These are phyloP conservation scores for Pichia cactophila DNA, from an alignment of 1,139 yeast species.

Conservation along the genomic window DNA sequence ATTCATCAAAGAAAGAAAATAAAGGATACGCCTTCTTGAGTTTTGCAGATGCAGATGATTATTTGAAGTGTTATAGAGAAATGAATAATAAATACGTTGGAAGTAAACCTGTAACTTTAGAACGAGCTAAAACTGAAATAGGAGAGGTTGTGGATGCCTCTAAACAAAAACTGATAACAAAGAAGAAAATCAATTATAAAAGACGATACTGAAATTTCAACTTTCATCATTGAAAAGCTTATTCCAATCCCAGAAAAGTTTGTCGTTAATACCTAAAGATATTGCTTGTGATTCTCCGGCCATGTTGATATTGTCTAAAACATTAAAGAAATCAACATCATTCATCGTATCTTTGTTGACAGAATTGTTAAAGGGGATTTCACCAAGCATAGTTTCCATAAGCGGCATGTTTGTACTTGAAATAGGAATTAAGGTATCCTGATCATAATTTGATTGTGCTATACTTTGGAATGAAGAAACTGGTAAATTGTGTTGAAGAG, in stretches of 20 bases:
- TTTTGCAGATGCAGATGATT: conserved; percentile 54
- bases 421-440: background rate
- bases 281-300: conserved; percentile 3
- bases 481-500: background rate
- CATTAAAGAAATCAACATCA: conserved; percentile 9
- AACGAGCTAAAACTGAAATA: conserved; percentile 44
- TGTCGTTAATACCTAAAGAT: conserved; percentile 5
- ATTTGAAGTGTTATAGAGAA: conserved; percentile 61
- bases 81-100: conserved; percentile 75
- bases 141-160: conserved; percentile 15
- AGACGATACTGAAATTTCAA: background rate
- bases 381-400: background rate
- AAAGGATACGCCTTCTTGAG: conserved; percentile 72
- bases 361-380: background rate
- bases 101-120: conserved; percentile 62
- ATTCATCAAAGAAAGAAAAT: conserved; percentile 30
- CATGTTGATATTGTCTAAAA: conserved; percentile 8
- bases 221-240: background rate
- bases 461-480: background rate
- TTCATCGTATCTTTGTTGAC: background rate
- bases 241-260: conserved; percentile 12
- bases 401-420: background rate
- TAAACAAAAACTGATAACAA: background rate
- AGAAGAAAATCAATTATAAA: background rate
- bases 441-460: background rate